Evolutionary conservation across 345 rosid genomes (phyloP).

Genomic region (Alliaria petiolata): DNA sequence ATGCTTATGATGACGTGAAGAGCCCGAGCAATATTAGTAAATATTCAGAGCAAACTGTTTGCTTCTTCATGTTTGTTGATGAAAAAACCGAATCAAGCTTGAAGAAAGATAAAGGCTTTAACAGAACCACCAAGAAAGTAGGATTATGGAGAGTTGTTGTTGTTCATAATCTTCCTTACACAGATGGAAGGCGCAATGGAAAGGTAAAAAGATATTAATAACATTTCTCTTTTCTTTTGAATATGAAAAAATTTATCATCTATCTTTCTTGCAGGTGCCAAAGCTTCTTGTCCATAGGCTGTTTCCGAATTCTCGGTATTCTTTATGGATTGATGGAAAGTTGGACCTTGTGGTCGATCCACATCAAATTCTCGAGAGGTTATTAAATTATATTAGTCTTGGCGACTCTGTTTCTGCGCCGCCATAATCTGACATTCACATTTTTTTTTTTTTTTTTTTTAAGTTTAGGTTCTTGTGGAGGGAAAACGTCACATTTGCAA

Average conservation of each 20-base stretch:
- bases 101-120: constrained; percentile 44
- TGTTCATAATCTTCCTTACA: constrained; percentile 68
- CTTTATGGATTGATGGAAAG: constrained; percentile 87
- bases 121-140: constrained; percentile 42
- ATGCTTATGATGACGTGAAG: constrained; percentile 73
- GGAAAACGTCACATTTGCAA: constrained; percentile 70
- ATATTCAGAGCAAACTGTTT: constrained; percentile 58
- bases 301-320: constrained; percentile 79
- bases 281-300: constrained; percentile 51
- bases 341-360: constrained; percentile 31
- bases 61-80: constrained; percentile 87
- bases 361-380: constrained; percentile 91
- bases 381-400: not conserved
- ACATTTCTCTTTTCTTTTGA: not conserved
- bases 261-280: constrained; percentile 10
- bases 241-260: not conserved
- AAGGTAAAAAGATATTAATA: constrained; percentile 41
- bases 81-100: constrained; percentile 70
- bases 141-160: constrained; percentile 87
- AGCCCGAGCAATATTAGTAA: constrained; percentile 71
- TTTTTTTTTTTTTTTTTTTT: too few species aligned
- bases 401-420: not conserved
- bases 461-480: constrained; percentile 98
- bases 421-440: not conserved
- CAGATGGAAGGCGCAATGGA: constrained; percentile 81